Conservation (phyloP, 306 rosid species). For the Medicago arabica region DNA sequence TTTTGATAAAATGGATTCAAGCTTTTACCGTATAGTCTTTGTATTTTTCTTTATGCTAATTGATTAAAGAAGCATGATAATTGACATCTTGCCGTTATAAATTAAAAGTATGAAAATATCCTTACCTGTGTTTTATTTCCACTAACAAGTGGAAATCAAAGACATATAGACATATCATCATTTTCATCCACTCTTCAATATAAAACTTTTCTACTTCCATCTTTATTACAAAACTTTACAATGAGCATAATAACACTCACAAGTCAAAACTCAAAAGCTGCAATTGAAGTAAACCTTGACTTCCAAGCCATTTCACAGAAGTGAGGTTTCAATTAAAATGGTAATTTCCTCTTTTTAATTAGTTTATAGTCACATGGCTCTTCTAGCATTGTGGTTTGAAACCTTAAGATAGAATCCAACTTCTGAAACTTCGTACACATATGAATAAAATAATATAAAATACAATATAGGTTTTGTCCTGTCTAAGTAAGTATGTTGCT, state of each 20-base stretch:
- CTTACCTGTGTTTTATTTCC: slow-evolving; percentile 35
- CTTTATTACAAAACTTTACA: slow-evolving; percentile 22
- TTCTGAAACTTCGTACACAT: slow-evolving; percentile 42
- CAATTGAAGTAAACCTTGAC: slow-evolving; percentile 41
- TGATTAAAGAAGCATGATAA: slow-evolving; percentile 35
- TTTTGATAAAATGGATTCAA: slow-evolving; percentile 1
- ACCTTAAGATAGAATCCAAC: slow-evolving; percentile 53
- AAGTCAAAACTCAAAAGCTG: slow-evolving; percentile 39
- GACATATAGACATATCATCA: not conserved
- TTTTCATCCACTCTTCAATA: slow-evolving; percentile 20
- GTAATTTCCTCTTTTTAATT: not conserved
- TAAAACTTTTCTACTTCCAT: slow-evolving; percentile 14
- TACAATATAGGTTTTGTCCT: slow-evolving; percentile 45
- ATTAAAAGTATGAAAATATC: slow-evolving; percentile 30
- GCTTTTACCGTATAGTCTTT: slow-evolving; percentile 23
- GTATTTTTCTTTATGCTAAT: slow-evolving; percentile 31
- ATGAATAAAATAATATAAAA: slow-evolving; percentile 5
- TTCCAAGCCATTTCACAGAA: slow-evolving; percentile 35
- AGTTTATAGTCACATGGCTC: slow-evolving; percentile 32
- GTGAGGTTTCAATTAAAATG: slow-evolving; percentile 30
- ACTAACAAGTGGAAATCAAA: slow-evolving; percentile 40
- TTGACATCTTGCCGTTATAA: slow-evolving; percentile 17
- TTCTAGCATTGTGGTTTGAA: slow-evolving; percentile 24
- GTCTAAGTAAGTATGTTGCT: slow-evolving; percentile 42
- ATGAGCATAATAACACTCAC: slow-evolving; percentile 32